Evolutionary conservation across 179 eudicot genomes (phyloP).

Genomic region (Silene noctiflora): DNA sequence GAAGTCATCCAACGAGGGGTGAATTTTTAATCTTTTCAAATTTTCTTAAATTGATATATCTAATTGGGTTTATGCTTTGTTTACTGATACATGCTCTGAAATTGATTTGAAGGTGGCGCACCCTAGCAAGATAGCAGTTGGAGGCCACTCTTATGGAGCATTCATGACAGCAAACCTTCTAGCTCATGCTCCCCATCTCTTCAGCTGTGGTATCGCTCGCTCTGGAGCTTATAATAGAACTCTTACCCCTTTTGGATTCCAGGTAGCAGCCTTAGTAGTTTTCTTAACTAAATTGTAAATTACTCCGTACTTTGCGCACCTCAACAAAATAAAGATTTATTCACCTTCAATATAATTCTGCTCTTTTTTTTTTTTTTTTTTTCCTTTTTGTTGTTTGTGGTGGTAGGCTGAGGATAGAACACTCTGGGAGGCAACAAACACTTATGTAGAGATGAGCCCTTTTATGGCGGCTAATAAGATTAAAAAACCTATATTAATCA

Average conservation of each 20-base stretch:
- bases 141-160: conserved; percentile 99
- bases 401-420: conserved; percentile 90
- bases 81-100: conserved; percentile 11
- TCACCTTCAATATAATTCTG: neutral
- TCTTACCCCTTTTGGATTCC: conserved; percentile 97
- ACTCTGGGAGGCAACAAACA: conserved; percentile 82
- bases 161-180: conserved; percentile 97
- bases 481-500: conserved; percentile 85
- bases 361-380: neutral
- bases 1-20: conserved; percentile 91
- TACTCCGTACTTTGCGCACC: neutral
- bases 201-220: conserved; percentile 89
- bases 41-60: conserved; percentile 10
- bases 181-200: conserved; percentile 97
- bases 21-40: conserved; percentile 21
- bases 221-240: conserved; percentile 98
- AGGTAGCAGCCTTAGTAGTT: conserved; percentile 41
- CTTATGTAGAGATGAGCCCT: conserved; percentile 93
- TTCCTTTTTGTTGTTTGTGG: neutral
- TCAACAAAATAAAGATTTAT: too few relatives aligned
- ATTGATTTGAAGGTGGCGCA: conserved; percentile 68
- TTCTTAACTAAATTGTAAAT: neutral
- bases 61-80: neutral
- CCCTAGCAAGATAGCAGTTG: conserved; percentile 87
- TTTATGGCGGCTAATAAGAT: conserved; percentile 90